Evolutionary conservation across 768 basidiomycete genomes (phyloP).

Genomic region (Hydnomerulius pinastri): DNA sequence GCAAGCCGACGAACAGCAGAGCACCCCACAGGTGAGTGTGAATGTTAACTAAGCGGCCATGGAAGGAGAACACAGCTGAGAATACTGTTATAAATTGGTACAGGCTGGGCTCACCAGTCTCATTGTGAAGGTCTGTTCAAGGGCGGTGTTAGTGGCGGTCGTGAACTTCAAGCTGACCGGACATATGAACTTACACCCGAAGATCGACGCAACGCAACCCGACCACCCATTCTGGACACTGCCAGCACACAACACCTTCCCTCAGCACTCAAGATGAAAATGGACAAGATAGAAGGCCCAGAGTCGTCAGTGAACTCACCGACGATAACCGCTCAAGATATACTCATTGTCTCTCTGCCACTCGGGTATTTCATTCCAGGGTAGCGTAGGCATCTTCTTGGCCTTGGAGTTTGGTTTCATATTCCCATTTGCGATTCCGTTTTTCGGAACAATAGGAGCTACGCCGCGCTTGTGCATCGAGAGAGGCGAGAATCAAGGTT

Average conservation of each 20-base stretch:
- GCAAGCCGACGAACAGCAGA: slow-evolving; percentile 56
- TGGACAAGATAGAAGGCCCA: slow-evolving; percentile 5
- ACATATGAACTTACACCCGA: slow-evolving; percentile 55
- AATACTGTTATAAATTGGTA: slow-evolving; percentile 1
- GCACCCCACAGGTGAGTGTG: slow-evolving; percentile 79
- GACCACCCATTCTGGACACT: slow-evolving; percentile 64
- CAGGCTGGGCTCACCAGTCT: slow-evolving; percentile 52
- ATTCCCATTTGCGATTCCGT: slow-evolving; percentile 8
- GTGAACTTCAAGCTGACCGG: slow-evolving; percentile 6
- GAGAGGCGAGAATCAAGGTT: slow-evolving; percentile 2
- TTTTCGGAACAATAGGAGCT: slow-evolving; percentile 1
- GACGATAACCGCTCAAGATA: slow-evolving; percentile 68
- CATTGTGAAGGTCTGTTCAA: slow-evolving; percentile 70
- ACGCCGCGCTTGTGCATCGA: slow-evolving; percentile 18
- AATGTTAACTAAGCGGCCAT: slow-evolving; percentile 67
- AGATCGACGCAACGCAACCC: slow-evolving; percentile 64
- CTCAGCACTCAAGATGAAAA: slow-evolving; percentile 1
- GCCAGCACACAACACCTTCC: background rate
- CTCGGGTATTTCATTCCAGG: slow-evolving; percentile 61
- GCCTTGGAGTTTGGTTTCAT: slow-evolving; percentile 1
- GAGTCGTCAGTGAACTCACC: slow-evolving; percentile 40
- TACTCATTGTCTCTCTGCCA: slow-evolving; percentile 79
- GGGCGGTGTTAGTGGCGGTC: slow-evolving; percentile 17
- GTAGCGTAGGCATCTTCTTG: slow-evolving; percentile 31
- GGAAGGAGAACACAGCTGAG: slow-evolving; percentile 4